These are phyloP conservation scores for Albophoma yamanashiensis DNA, from an alignment of 2,329 filamentous ascomycete species.

Conservation along the genomic window DNA sequence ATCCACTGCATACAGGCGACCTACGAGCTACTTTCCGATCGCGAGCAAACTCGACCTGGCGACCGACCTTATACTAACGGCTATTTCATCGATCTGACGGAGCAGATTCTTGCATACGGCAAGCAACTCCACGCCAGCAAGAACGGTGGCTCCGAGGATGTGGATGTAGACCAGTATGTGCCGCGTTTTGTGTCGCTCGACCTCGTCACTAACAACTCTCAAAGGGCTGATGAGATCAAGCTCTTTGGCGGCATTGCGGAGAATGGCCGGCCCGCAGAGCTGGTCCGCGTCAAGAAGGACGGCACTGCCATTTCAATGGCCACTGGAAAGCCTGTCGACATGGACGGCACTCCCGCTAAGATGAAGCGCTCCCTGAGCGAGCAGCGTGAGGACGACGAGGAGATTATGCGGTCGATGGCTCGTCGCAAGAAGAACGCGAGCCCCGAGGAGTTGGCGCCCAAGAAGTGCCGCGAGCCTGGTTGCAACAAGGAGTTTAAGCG, in stretches of 20 bases:
- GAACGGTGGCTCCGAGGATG: conserved; percentile 44
- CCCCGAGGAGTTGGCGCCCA: conserved; percentile 70
- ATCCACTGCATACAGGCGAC: conserved; percentile 86
- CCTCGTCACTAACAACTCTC: conserved; percentile 15
- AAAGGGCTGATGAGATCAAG: conserved; percentile 55
- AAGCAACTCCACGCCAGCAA: conserved; percentile 68
- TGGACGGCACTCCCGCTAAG: conserved; percentile 37
- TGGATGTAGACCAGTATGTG: conserved; percentile 49
- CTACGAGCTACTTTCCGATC: conserved; percentile 74
- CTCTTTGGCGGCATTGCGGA: conserved; percentile 72
- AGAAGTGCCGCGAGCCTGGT: conserved; percentile 62
- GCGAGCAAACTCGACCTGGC: conserved; percentile 71
- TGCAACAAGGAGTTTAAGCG: conserved; percentile 93
- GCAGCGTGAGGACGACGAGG: conserved; percentile 67
- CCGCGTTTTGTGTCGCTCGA: conserved; percentile 18
- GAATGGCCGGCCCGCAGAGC: conserved; percentile 73
- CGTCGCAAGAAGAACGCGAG: conserved; percentile 88
- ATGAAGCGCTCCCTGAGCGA: conserved; percentile 60
- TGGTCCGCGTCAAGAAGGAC: conserved; percentile 72
- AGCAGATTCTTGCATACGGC: conserved; percentile 86
- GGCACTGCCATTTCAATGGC: conserved; percentile 71
- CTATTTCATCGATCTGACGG: conserved; percentile 93
- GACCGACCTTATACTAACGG: conserved; percentile 91
- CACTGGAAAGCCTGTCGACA: conserved; percentile 53
- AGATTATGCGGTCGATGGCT: conserved; percentile 85